These are phyloP conservation scores for Aleurites moluccanus DNA, from an alignment of 441 rosid species.

Conservation along the genomic window DNA sequence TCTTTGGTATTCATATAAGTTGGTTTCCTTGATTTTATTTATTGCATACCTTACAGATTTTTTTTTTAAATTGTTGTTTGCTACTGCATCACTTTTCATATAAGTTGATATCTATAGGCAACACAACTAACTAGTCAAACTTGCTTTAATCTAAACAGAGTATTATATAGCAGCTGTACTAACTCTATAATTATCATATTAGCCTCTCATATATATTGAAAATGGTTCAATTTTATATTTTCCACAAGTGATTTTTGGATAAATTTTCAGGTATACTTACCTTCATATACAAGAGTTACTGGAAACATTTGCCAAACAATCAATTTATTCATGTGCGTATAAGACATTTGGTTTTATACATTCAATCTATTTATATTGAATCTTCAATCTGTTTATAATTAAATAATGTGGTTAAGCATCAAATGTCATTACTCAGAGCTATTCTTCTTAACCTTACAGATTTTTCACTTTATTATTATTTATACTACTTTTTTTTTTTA, in stretches of 20 bases:
- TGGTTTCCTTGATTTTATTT: background rate
- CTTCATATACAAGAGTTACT: slow-evolving; percentile 74
- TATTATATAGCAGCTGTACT: background rate
- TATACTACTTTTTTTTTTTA: too few species aligned
- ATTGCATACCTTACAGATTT: background rate
- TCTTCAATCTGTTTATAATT: too few species aligned
- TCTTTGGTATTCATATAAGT: too few species aligned
- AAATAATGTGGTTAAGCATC: too few species aligned
- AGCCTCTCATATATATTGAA: background rate
- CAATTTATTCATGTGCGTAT: slow-evolving; percentile 76
- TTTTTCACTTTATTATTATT: too few species aligned
- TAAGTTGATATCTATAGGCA: too few species aligned
- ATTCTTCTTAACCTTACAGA: too few species aligned
- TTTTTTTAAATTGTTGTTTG: background rate
- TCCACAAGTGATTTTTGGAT: slow-evolving; percentile 10
- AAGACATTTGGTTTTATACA: background rate
- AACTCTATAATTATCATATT: background rate
- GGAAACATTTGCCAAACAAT: slow-evolving; percentile 67
- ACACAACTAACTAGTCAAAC: too few species aligned
- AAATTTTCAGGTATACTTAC: slow-evolving; percentile 64
- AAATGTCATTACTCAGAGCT: too few species aligned
- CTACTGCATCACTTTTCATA: too few species aligned
- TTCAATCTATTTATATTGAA: too few species aligned
- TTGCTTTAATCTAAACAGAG: too few species aligned
- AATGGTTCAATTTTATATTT: background rate